A percentile compares a stretch with the other conserved stretches of the same genome.
Evolutionary conservation across 2,329 filamentous ascomycete genomes (phyloP).

Genomic region (Paracorniculantispora psalliotae): DNA sequence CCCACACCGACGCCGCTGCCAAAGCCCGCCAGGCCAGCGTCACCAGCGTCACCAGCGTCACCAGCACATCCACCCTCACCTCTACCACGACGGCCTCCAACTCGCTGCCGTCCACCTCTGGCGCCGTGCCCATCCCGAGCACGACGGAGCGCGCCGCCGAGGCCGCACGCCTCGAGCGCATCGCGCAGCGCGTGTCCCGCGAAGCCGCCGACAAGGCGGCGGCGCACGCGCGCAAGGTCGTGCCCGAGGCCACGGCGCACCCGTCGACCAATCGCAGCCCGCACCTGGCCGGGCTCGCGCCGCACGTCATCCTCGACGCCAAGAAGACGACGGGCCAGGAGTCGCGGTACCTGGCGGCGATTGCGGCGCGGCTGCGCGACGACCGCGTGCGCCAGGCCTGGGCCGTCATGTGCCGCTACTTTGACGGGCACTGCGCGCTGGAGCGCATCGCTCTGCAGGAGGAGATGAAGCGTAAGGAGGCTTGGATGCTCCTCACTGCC

Average conservation of each 20-base stretch:
- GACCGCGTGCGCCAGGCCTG: slow-evolving; percentile 61
- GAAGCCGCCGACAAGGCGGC: slow-evolving; percentile 53
- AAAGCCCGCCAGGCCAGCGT: slow-evolving; percentile 19
- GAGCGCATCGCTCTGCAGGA: slow-evolving; percentile 85
- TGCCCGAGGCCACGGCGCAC: slow-evolving; percentile 46
- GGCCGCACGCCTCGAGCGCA: slow-evolving; percentile 55
- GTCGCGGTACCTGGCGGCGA: slow-evolving; percentile 63
- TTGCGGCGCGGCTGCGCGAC: slow-evolving; percentile 49
- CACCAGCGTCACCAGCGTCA: slow-evolving; percentile 17
- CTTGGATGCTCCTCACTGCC: slow-evolving; percentile 61
- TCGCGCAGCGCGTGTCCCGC: slow-evolving; percentile 50
- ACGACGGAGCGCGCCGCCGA: slow-evolving; percentile 54
- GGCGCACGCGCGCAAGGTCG: slow-evolving; percentile 46
- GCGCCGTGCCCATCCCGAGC: slow-evolving; percentile 28
- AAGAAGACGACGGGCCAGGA: slow-evolving; percentile 74
- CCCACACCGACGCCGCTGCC: background rate
- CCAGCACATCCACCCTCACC: slow-evolving; percentile 10
- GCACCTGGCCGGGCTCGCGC: slow-evolving; percentile 52
- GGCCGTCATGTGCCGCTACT: slow-evolving; percentile 73
- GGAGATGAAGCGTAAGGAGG: slow-evolving; percentile 78
- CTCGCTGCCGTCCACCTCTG: slow-evolving; percentile 18
- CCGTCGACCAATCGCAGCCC: slow-evolving; percentile 52
- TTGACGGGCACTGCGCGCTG: slow-evolving; percentile 78
- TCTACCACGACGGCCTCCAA: background rate
- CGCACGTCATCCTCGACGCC: slow-evolving; percentile 71